A percentile compares a stretch with the other conserved stretches of the same genome.
phyloP scores from a whole-genome alignment of 2,329 filamentous ascomycete species.

The Emmonsiellopsis sp. region DNA sequence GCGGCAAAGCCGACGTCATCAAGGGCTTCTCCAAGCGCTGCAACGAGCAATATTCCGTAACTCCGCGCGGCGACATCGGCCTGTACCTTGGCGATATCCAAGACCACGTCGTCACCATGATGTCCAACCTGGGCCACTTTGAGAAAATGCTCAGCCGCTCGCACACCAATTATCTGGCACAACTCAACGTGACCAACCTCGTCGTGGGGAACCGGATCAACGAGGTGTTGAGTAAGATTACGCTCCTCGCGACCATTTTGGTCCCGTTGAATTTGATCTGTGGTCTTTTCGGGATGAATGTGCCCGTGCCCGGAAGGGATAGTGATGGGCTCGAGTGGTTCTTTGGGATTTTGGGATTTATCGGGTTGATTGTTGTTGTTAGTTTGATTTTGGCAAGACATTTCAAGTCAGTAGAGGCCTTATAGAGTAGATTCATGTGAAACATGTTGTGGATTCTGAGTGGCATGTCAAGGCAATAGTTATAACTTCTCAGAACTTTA shows the following conservation, averaged over 20 bases:
- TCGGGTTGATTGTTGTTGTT: conserved; percentile 31
- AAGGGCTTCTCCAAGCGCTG: conserved; percentile 96
- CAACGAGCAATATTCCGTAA: conserved; percentile 94
- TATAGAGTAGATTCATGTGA: too few relatives aligned
- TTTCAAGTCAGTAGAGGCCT: too few relatives aligned
- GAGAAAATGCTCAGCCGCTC: conserved; percentile 94
- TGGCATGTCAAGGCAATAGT: too few relatives aligned
- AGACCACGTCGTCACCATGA: conserved; percentile 99
- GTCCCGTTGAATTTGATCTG: conserved; percentile 91
- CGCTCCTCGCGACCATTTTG: conserved; percentile 85
- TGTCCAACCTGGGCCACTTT: conserved; percentile 88
- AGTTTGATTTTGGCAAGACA: conserved; percentile 31
- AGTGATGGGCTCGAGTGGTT: conserved; percentile 34
- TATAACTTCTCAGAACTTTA: too few relatives aligned
- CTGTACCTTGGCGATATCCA: conserved; percentile 96
- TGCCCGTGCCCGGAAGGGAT: conserved; percentile 34
- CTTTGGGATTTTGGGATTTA: conserved; percentile 40
- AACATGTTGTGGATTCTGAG: too few relatives aligned
- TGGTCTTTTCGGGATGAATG: conserved; percentile 45
- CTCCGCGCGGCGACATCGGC: conserved; percentile 90
- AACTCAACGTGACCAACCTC: conserved; percentile 86
- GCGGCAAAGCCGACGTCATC: conserved; percentile 97
- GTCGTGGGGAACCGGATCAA: conserved; percentile 82
- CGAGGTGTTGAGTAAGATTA: conserved; percentile 86
- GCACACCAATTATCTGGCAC: conserved; percentile 93